These are phyloP conservation scores for Nannochloropsis salina DNA, from an alignment of 108 stramenopile species.

Conservation along the genomic window DNA sequence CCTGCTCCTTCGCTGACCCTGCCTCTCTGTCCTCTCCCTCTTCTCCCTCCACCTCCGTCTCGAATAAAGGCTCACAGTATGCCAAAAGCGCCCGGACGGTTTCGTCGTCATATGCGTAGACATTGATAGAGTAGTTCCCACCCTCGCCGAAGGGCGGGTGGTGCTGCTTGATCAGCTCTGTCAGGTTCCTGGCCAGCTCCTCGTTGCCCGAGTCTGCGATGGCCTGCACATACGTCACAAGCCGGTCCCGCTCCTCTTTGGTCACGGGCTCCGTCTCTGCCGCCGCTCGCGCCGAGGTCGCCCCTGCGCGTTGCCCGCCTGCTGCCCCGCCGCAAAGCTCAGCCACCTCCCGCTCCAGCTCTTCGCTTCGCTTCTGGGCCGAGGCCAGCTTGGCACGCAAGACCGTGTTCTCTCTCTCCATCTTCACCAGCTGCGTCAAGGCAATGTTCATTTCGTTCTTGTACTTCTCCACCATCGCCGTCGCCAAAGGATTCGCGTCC, in stretches of 20 bases:
- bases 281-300: neutral
- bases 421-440: conserved; percentile 7
- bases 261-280: neutral
- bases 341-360: neutral
- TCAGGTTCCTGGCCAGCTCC: neutral
- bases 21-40: neutral
- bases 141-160: neutral
- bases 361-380: neutral
- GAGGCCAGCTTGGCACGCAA: conserved; percentile 2
- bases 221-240: neutral
- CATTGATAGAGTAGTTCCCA: neutral
- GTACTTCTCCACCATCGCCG: conserved; percentile 6
- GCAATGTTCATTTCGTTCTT: neutral
- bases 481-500: neutral
- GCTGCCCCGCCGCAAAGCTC: neutral
- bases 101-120: neutral
- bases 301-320: neutral
- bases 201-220: neutral
- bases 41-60: neutral
- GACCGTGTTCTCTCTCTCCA: conserved; percentile 17
- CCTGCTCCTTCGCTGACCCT: neutral
- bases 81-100: neutral
- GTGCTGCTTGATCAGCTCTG: neutral
- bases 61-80: neutral
- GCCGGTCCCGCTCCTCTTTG: neutral